Conservation (phyloP, 495 filamentous ascomycete genomes). For the Elasticomyces elasticus region DNA sequence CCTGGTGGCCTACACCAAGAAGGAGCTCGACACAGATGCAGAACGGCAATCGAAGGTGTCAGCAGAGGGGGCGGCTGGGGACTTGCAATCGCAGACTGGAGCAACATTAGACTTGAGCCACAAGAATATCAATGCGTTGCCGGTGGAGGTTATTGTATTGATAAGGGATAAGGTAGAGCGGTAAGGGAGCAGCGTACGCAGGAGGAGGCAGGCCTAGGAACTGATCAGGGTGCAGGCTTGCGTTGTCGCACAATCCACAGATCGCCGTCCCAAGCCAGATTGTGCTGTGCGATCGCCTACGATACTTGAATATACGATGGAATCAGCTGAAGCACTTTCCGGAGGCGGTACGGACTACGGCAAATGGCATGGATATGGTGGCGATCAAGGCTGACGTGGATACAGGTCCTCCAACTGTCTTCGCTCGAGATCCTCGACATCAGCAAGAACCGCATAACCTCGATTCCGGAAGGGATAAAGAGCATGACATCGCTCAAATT, state of each 20-base stretch:
- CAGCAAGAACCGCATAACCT: constrained; percentile 69
- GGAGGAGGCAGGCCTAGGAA: background rate
- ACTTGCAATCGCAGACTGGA: constrained; percentile 44
- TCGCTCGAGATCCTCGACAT: constrained; percentile 88
- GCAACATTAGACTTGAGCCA: constrained; percentile 84
- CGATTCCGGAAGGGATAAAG: constrained; percentile 68
- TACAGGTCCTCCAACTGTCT: constrained; percentile 65
- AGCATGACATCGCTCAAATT: constrained; percentile 51
- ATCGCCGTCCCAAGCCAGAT: constrained; percentile 69
- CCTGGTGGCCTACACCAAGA: constrained; percentile 17
- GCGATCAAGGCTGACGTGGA: background rate
- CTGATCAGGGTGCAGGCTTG: constrained; percentile 49
- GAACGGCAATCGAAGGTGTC: constrained; percentile 15
- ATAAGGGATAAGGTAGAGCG: constrained; percentile 89
- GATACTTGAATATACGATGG: constrained; percentile 87
- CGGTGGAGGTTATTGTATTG: constrained; percentile 81
- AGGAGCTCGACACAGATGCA: constrained; percentile 17
- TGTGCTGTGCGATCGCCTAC: constrained; percentile 74
- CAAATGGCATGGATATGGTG: background rate
- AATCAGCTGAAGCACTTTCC: constrained; percentile 87
- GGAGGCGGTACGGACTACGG: constrained; percentile 51
- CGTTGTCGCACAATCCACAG: constrained; percentile 80
- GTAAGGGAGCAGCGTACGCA: constrained; percentile 39
- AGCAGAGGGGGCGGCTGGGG: constrained; percentile 11
- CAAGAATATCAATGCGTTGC: constrained; percentile 67